Base-by-base conservation (phyloP, 2,329 filamentous ascomycete species). In the Pseudogymnoascus sp. region DNA sequence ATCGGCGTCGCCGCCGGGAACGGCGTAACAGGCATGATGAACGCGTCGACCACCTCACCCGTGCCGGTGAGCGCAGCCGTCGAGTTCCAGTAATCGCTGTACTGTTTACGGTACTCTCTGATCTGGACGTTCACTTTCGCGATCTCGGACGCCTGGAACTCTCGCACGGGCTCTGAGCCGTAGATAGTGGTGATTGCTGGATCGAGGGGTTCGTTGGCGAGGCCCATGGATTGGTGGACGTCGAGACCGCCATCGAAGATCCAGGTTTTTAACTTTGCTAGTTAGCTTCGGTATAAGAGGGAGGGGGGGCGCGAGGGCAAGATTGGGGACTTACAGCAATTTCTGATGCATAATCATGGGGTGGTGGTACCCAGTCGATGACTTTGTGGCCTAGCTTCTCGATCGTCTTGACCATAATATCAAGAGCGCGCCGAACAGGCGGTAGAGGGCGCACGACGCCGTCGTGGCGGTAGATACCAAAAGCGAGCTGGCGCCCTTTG, bases 71-170 rank as follows among this genome's bases (percentile, higher is more conserved):
- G 57, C 3, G 76, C 72, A 0, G 73, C 75, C 0, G 83, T 86
- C 12, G 76, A 79, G 66, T 86, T 86, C 85, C 84, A 87, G 69
- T 86, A 87, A 61, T 87, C 84, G 72, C 85, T 79, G 67, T 87
- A 88, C 16, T 77, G 73, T 64, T 81, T 82, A 68, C 86, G 82
- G 60, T 79, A 82, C 26, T 81, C 76, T 1, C 84, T 77, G 64
- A 83, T 83, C 14, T 74, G 72, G 1, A 86, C 72, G 5, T 86
- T 86, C 36, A 68, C 64, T 16, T 63, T 66, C 14, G 68, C 66
- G 10, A 73, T 73, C 14, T 71, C 63, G 23, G 57, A 79, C 67
- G 68, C 63, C 10, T 73, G 45, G 61, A 75, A 60, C 64, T 68
- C 40, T 21, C 67, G 64, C 64, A 80, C 75, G 1, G 76, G 64